These are phyloP conservation scores for Lasiodiplodia citricola DNA, from an alignment of 2,329 filamentous ascomycete genomes.

Conservation along the genomic window DNA sequence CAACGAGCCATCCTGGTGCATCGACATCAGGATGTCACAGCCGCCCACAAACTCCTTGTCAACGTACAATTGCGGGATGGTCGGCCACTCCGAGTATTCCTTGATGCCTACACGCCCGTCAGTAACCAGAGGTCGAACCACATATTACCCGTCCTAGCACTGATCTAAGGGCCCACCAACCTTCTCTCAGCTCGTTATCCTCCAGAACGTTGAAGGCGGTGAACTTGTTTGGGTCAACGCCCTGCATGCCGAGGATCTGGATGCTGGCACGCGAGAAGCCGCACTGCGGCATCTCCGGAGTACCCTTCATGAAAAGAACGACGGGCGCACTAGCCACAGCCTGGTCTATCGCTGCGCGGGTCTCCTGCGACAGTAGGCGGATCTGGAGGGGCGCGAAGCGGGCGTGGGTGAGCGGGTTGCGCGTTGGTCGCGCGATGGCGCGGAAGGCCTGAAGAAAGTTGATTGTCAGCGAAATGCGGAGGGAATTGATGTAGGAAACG, in stretches of 20 bases:
- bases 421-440: constrained; percentile 42
- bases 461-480: background rate
- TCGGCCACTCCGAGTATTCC: constrained; percentile 99
- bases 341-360: constrained; percentile 83
- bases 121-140: constrained; percentile 23
- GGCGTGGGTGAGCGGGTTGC: constrained; percentile 41
- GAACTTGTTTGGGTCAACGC: constrained; percentile 93
- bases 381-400: constrained; percentile 54
- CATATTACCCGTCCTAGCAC: background rate
- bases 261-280: constrained; percentile 95
- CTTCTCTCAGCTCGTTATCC: constrained; percentile 82
- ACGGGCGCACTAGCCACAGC: constrained; percentile 87
- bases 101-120: constrained; percentile 75
- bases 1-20: constrained; percentile 95
- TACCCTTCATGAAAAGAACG: constrained; percentile 99
- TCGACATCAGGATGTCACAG: constrained; percentile 95
- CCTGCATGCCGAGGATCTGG: constrained; percentile 92
- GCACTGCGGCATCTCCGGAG: constrained; percentile 93
- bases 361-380: constrained; percentile 80
- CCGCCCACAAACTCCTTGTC: constrained; percentile 96
- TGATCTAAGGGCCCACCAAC: constrained; percentile 49
- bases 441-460: constrained; percentile 40
- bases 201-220: constrained; percentile 98
- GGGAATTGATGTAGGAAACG: background rate
- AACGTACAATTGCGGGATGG: constrained; percentile 95